Evolutionary conservation across 2,329 filamentous ascomycete genomes (phyloP), one percentile per base, ranked within the genome.

Genomic region (Claviceps africana): DNA sequence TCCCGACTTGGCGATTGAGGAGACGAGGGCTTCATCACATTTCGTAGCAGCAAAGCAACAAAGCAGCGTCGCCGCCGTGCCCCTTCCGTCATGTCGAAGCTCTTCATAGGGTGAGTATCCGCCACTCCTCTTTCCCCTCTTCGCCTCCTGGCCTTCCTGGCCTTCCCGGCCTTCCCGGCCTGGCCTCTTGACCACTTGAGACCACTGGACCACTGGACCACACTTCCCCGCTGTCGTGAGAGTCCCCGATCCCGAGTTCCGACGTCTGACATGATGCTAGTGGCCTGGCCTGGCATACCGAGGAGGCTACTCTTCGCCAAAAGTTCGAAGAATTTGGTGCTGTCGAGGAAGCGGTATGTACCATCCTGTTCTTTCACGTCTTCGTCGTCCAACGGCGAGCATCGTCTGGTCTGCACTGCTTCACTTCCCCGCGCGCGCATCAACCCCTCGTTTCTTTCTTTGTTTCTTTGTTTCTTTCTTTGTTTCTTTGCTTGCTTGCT

Each of bases 271-370:
- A 46, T 43, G 47, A 46, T 25, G 47, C 49, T 52, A 95, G 91
- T 66, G 93, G 93, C 78, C 88, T 98, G 61, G 88, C 93, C 64
- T 98, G 93, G 93, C 90, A 96, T 75, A 98, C 93, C 58, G 89
- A 94, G 70, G 91, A 97, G 72, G 72, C 73, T 45, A 89, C 87
- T 60, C 76, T 98, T 59, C 85, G 87, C 65, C 75, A 85, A 66
- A 95, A 95, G 71, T 98, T 98, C 69, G 85, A 91, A 69, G 85
- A 93, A 69, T 96, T 88, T 65, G 91, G 91, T 55, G 74, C 76
- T 43, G 86, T 98, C 60, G 89, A 96, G 68, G 91, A 98, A 81
- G 93, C 93, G 62, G 93, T 97, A 80, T 71, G 88, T 85, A 54
- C 17, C 51, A 19, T 47, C 35, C 50, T 42, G 30, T 53, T 45